Evolutionary conservation across 1,284 basidiomycete genomes (phyloP), one percentile per base, ranked within the genome.

Genomic region (Coriolopsis trogii): DNA sequence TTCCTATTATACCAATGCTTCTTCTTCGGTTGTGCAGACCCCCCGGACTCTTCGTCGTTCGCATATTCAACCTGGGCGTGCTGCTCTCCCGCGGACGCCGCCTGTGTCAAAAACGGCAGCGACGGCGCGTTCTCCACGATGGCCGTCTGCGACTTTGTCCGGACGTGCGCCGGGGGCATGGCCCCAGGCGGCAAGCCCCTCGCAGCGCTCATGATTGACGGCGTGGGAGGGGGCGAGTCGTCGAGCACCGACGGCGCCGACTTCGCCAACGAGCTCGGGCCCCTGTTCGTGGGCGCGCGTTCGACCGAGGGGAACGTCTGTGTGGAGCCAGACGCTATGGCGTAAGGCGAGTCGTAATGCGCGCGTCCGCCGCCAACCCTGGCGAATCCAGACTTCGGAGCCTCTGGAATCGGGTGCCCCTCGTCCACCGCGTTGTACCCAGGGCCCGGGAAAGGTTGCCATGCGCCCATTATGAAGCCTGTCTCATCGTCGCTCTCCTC

Each of bases 381-480:
- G 7, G 88, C 78, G 68, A 93, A 93, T 1, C 90, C 91, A 20
- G 84, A 82, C 54, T 69, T 71, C 0, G 73, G 70, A 2, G 72
- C 66, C 16, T 73, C 68, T 46, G 67, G 58, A 8, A 67, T 56
- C 52, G 72, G 48, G 65, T 69, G 30, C 67, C 50, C 56, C 53
- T 69, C 56, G 34, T 68, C 62, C 42, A 87, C 67, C n/a, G 76
- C 65, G 41, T 70, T 60, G 70, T 85, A 80, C 0, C 82, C 82
- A 30, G 74, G 67, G 12, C 78, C 73, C 0, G 77, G 79, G 73
- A 84, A 88, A 28, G 84, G 82, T 62, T 88, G 84, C 89, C 89
- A 92, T 20, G 91, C 87, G 38, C 83, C 85, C 88, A 93, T 93
- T 61, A 93, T 93, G 59, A 78, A 88, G 15, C 88, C 87, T 25